A percentile compares a stretch with the other conserved stretches of the same genome.
These are phyloP conservation scores for Ganoderma resinaceum DNA, from an alignment of 1,284 basidiomycete species.

Conservation along the genomic window DNA sequence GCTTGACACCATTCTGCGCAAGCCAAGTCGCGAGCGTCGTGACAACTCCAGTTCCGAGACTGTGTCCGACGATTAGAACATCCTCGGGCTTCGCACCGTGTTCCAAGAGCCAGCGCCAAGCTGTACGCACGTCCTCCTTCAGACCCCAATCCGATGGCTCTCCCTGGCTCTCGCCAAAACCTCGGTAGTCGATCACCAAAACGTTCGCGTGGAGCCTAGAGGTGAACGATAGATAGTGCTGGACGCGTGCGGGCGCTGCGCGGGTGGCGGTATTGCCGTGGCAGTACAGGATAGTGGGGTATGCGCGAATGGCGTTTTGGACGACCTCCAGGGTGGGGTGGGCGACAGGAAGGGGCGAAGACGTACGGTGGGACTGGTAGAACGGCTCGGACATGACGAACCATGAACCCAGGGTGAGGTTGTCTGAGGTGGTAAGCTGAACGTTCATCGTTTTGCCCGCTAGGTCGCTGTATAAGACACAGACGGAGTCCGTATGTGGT, in stretches of 20 bases:
- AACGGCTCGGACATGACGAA: conserved; percentile 80
- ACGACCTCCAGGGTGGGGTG: conserved; percentile 44
- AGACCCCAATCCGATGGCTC: conserved; percentile 81
- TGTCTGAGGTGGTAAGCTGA: conserved; percentile 70
- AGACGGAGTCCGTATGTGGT: background rate
- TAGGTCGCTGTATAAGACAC: background rate
- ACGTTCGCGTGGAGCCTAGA: conserved; percentile 78
- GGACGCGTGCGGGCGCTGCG: conserved; percentile 68
- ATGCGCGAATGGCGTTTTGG: conserved; percentile 55
- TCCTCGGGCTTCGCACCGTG: conserved; percentile 64
- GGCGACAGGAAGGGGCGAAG: conserved; percentile 35
- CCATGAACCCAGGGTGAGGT: conserved; percentile 87
- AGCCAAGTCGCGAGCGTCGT: conserved; percentile 69
- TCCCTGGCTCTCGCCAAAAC: conserved; percentile 89
- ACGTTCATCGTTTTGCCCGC: conserved; percentile 29
- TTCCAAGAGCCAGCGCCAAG: conserved; percentile 79
- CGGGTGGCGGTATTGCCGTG: conserved; percentile 92
- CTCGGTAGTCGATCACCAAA: conserved; percentile 90
- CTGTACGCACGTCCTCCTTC: conserved; percentile 76
- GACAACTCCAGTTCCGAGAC: conserved; percentile 83
- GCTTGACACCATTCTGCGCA: conserved; percentile 55
- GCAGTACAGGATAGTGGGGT: conserved; percentile 87
- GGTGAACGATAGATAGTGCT: conserved; percentile 67
- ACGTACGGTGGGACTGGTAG: conserved; percentile 56
- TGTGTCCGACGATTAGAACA: conserved; percentile 81